phyloP scores from a whole-genome alignment of 163 green algal genomes.

The Volvox carteri region DNA sequence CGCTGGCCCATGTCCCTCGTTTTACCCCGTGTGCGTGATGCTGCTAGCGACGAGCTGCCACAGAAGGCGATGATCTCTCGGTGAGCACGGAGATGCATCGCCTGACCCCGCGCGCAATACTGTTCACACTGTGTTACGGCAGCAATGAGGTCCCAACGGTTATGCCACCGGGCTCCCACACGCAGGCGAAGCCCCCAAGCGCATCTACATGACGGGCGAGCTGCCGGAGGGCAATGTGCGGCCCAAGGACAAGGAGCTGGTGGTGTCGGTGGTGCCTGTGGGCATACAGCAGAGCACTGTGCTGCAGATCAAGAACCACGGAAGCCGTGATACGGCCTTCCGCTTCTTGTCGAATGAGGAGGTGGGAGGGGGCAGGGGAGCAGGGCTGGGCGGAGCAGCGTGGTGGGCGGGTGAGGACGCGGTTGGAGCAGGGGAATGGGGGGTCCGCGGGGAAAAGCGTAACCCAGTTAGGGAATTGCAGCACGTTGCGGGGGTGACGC shows the following conservation, averaged over 20 bases:
- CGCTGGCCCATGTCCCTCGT: no score
- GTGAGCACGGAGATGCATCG: no score
- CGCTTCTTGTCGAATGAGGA: conserved; percentile 54
- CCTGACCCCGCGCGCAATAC: no score
- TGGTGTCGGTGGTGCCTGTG: conserved; percentile 69
- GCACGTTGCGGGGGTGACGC: neutral
- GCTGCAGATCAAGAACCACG: conserved; percentile 73
- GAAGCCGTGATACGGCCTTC: conserved; percentile 75
- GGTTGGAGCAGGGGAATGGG: neutral
- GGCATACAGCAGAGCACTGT: conserved; percentile 63
- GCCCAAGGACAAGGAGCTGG: conserved; percentile 73
- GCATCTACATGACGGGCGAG: conserved; percentile 68
- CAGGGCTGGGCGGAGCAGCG: conserved; percentile 46
- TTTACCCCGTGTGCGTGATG: no score
- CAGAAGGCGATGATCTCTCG: no score
- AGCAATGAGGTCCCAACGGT: no score
- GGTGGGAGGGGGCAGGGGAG: neutral
- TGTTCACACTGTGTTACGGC: no score
- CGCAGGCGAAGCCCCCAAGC: conserved; percentile 63
- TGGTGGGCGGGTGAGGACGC: neutral
- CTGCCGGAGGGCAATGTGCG: conserved; percentile 70
- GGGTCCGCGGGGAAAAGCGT: no score
- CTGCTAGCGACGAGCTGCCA: no score
- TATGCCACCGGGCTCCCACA: no score
- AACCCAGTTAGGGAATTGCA: no score